Evolutionary conservation across 2,329 filamentous ascomycete genomes (phyloP).

Genomic region (Aspergillus pseudoviridinutans): DNA sequence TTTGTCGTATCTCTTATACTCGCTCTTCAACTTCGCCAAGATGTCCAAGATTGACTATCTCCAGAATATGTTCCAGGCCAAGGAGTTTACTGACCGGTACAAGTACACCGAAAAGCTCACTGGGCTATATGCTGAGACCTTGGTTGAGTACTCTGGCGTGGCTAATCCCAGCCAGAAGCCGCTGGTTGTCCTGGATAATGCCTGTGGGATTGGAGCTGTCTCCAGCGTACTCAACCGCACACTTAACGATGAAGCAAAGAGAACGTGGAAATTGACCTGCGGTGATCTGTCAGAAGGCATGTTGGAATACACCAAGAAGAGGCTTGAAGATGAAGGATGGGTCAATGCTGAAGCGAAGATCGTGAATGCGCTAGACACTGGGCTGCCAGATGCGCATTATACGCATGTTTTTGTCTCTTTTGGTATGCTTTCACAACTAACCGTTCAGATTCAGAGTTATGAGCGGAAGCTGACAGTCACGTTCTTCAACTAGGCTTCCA

Average conservation of each 20-base stretch:
- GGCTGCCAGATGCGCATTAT: constrained; percentile 37
- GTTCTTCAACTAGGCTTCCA: constrained; percentile 33
- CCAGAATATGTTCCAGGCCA: constrained; percentile 13
- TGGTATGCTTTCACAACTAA: constrained; percentile 21
- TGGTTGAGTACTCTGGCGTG: constrained; percentile 29
- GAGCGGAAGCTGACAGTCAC: background rate
- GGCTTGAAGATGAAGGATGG: constrained; percentile 45
- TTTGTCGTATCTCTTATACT: background rate
- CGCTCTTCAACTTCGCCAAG: background rate
- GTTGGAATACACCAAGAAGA: constrained; percentile 39
- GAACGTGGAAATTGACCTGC: constrained; percentile 47
- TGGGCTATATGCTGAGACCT: constrained; percentile 23
- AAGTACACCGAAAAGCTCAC: constrained; percentile 29
- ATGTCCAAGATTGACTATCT: background rate
- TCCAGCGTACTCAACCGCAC: constrained; percentile 43
- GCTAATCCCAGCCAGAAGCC: constrained; percentile 14
- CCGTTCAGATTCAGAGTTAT: background rate
- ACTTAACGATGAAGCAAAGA: constrained; percentile 38
- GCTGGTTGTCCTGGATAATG: constrained; percentile 48
- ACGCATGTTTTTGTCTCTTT: constrained; percentile 48
- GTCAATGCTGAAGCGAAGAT: constrained; percentile 42
- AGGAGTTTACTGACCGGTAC: constrained; percentile 23
- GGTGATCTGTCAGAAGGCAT: constrained; percentile 46
- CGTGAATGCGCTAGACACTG: constrained; percentile 48
- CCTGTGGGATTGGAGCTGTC: constrained; percentile 52